Evolutionary conservation across 805 yeast genomes (phyloP), one percentile per base, ranked within the genome.

Genomic region (Lipomyces lipofer): DNA sequence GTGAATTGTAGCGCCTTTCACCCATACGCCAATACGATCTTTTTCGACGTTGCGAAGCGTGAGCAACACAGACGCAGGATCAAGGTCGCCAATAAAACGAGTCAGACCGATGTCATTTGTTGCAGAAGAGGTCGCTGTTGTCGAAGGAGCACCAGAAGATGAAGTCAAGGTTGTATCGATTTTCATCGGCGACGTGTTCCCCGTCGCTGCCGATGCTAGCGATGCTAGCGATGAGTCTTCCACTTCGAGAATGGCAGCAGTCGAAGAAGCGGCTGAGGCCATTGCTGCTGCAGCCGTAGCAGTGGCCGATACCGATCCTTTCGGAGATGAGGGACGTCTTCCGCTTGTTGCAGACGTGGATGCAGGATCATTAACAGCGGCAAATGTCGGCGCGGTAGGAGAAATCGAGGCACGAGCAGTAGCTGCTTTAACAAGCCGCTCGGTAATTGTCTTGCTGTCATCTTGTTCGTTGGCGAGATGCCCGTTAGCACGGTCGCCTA

Each of bases 11-110:
- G 62, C 67, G 3, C 69, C 69, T 49, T 65, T 66, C 35, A 70
- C 70, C 73, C 73, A 69, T 24, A 69, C 70, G 2, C 73, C 72
- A 17, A 66, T 63, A 8, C 51, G 49, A 33, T 56, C 56, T 21
- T 51, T 54, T 10, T 55, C 56, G 5, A 46, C 49, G 32, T 56
- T 50, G 28, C 56, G 56, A 21, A 58, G 27, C 1, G 55, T 43
- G 17, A 47, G 47, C 9, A 51, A 42, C 10, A 46, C 54, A 13
- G 63, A 50, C 2, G 55, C 58, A 5, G 58, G 60, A 22, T 49
- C 61, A 2, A 53, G 57, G 39, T 53, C 56, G 17, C 59, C 62
- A 21, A 49, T 58, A 25, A 45, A 54, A 12, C 60, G 50, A 12
- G 54, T 47, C n/a, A 60, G 38, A n/a, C 52, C 55, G 9, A 47